These are phyloP conservation scores for Fusarium mundagurra DNA, from an alignment of 2,329 filamentous ascomycete species.

Conservation along the genomic window DNA sequence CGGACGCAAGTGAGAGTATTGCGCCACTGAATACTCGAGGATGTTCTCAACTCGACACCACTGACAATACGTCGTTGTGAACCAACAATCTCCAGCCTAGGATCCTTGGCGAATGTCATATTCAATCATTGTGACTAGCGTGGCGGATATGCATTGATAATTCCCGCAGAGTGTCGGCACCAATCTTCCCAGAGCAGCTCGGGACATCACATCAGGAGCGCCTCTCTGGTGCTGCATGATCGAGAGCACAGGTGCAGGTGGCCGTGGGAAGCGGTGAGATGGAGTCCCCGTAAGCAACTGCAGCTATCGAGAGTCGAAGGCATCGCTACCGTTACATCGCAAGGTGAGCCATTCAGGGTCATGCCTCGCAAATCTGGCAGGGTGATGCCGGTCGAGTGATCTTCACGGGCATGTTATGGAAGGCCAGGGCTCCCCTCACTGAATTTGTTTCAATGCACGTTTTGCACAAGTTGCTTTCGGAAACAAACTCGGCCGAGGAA, in stretches of 20 bases:
- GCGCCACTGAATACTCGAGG: background rate
- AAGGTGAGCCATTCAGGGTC: conserved; percentile 20
- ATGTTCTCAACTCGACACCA: background rate
- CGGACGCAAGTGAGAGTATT: background rate
- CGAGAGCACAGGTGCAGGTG: conserved; percentile 1
- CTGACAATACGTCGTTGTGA: background rate
- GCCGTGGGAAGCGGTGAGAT: conserved; percentile 28
- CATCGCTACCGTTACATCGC: conserved; percentile 27
- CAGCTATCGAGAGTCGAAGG: background rate
- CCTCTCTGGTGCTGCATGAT: conserved; percentile 11
- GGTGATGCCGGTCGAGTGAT: conserved; percentile 26
- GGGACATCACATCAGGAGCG: conserved; percentile 14
- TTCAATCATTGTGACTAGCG: conserved; percentile 8
- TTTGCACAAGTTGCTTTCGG: conserved; percentile 9
- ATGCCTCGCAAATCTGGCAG: conserved; percentile 32
- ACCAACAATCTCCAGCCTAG: background rate
- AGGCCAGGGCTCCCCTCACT: conserved; percentile 14
- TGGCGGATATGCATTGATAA: conserved; percentile 14
- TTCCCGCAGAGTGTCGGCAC: conserved; percentile 9
- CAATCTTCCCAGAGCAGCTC: conserved; percentile 4
- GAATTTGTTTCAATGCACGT: conserved; percentile 17
- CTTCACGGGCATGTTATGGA: conserved; percentile 22
- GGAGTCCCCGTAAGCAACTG: background rate
- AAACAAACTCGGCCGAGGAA: conserved; percentile 30
- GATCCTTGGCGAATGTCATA: conserved; percentile 4